Percentiles rank a stretch among this genome's conserved stretches.
Evolutionary conservation across 1,284 basidiomycete genomes (phyloP).

Genomic region (Trametes sp.): DNA sequence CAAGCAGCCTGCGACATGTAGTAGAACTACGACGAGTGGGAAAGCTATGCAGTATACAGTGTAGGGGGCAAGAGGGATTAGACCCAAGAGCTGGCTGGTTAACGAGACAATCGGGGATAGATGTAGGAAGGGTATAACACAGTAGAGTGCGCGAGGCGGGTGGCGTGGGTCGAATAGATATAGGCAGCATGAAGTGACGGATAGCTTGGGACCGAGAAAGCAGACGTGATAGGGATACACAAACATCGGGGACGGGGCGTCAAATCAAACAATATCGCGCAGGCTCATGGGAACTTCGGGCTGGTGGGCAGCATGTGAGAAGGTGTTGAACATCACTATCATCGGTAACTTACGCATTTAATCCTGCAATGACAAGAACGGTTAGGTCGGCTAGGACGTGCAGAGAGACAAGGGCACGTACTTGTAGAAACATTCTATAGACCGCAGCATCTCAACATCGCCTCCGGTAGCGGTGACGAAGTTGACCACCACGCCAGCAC

Average conservation of each 20-base stretch:
- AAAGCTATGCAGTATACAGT: slow-evolving; percentile 75
- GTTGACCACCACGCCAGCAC: slow-evolving; percentile 90
- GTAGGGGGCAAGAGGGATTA: slow-evolving; percentile 51
- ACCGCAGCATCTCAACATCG: slow-evolving; percentile 96
- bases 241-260: slow-evolving; percentile 50
- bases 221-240: slow-evolving; percentile 81
- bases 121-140: slow-evolving; percentile 71
- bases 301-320: slow-evolving; percentile 47
- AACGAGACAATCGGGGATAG: slow-evolving; percentile 70
- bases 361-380: slow-evolving; percentile 58
- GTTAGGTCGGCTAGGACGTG: slow-evolving; percentile 15
- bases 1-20: slow-evolving; percentile 50
- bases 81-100: slow-evolving; percentile 58
- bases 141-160: slow-evolving; percentile 47
- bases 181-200: slow-evolving; percentile 43
- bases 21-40: slow-evolving; percentile 46
- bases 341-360: slow-evolving; percentile 76
- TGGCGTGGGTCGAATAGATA: slow-evolving; percentile 52
- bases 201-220: slow-evolving; percentile 45
- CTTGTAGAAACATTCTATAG: slow-evolving; percentile 98
- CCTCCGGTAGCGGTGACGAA: slow-evolving; percentile 97
- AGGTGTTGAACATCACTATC: background rate
- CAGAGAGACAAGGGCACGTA: slow-evolving; percentile 43
- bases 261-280: slow-evolving; percentile 80
- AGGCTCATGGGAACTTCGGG: slow-evolving; percentile 89